phyloP scores from a whole-genome alignment of 1,284 basidiomycete species.

The Ceratobasidium sp. region DNA sequence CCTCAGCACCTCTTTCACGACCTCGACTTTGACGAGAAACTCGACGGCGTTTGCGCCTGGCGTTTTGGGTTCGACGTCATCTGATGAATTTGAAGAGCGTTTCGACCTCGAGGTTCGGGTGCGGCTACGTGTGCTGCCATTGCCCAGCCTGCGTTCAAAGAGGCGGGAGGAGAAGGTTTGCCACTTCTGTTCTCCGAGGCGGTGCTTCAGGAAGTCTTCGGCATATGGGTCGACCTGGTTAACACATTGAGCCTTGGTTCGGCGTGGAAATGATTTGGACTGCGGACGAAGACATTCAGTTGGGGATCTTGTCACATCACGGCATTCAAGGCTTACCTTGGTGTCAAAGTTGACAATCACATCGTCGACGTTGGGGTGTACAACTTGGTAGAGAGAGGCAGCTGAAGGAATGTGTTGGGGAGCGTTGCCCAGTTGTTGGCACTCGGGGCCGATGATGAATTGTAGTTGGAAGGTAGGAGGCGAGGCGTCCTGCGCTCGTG shows the following conservation, averaged over 20 bases:
- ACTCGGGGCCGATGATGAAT: constrained; percentile 40
- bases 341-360: constrained; percentile 42
- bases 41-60: constrained; percentile 58
- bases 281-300: constrained; percentile 17
- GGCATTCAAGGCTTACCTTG: constrained; percentile 8
- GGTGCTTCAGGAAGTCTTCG: constrained; percentile 57
- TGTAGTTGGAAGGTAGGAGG: constrained; percentile 22
- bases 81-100: constrained; percentile 28
- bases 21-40: constrained; percentile 61
- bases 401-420: constrained; percentile 37
- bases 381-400: constrained; percentile 42
- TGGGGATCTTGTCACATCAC: constrained; percentile 4
- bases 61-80: constrained; percentile 45
- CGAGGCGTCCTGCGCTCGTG: constrained; percentile 33
- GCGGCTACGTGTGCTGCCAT: constrained; percentile 52
- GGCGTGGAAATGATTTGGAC: constrained; percentile 40
- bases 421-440: constrained; percentile 4
- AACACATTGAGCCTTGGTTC: constrained; percentile 47
- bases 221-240: constrained; percentile 55
- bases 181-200: constrained; percentile 58
- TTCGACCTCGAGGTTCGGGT: constrained; percentile 49
- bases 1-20: constrained; percentile 59
- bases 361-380: constrained; percentile 41
- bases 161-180: constrained; percentile 58
- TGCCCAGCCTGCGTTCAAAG: constrained; percentile 56